Conservation (phyloP, 2,329 filamentous ascomycete species). For the Fusarium zealandicum region DNA sequence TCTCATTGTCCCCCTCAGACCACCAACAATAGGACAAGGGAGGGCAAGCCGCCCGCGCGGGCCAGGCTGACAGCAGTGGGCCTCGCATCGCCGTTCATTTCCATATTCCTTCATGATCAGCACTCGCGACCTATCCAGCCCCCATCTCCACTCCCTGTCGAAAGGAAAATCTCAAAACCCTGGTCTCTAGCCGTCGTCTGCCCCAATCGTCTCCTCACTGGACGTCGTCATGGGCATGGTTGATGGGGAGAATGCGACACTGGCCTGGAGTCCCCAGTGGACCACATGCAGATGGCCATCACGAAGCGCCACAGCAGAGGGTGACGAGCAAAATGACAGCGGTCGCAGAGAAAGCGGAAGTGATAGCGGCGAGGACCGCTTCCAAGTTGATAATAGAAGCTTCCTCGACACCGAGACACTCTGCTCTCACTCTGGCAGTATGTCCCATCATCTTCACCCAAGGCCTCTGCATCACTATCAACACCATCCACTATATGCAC, state of each 20-base stretch:
- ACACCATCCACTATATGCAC: constrained; percentile 23
- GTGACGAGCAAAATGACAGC: constrained; percentile 23
- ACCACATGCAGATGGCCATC: constrained; percentile 27
- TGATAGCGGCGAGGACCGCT: constrained; percentile 26
- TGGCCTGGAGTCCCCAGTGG: constrained; percentile 33
- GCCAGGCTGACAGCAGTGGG: constrained; percentile 37
- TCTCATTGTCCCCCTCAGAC: constrained; percentile 4
- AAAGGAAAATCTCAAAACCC: constrained; percentile 28
- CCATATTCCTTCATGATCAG: constrained; percentile 40
- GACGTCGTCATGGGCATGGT: constrained; percentile 39
- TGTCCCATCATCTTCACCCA: constrained; percentile 25
- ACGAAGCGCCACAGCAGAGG: constrained; percentile 21
- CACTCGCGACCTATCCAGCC: constrained; percentile 23
- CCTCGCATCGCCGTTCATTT: constrained; percentile 38
- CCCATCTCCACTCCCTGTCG: constrained; percentile 37
- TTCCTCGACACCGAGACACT: constrained; percentile 42
- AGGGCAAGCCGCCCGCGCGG: constrained; percentile 24
- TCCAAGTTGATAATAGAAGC: constrained; percentile 34
- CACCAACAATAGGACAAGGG: constrained; percentile 19
- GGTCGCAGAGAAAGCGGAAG: constrained; percentile 21
- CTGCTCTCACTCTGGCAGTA: constrained; percentile 33
- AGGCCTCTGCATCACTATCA: constrained; percentile 33
- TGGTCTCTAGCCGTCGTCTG: constrained; percentile 24
- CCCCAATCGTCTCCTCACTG: constrained; percentile 25
- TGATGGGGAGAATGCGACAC: constrained; percentile 32